Conservation (phyloP, 495 filamentous ascomycete genomes). For the Saxophila tyrrhenica region DNA sequence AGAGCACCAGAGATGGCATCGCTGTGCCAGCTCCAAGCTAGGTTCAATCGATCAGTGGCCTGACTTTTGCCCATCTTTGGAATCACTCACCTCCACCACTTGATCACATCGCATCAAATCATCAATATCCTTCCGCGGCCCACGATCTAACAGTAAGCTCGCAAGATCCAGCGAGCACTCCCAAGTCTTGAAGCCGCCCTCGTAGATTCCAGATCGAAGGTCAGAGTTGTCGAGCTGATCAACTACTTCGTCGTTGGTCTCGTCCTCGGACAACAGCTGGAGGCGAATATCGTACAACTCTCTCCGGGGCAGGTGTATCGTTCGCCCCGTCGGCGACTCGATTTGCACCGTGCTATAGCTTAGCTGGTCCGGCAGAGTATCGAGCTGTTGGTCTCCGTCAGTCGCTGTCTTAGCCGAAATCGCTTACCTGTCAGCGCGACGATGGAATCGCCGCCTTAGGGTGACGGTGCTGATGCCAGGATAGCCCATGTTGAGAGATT, state of each 20-base stretch:
- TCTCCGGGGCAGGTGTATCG: constrained; percentile 58
- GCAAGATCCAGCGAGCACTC: constrained; percentile 87
- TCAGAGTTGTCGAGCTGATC: constrained; percentile 65
- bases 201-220: constrained; percentile 81
- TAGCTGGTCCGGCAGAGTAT: constrained; percentile 63
- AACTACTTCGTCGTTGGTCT: constrained; percentile 20
- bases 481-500: no score
- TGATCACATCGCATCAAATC: constrained; percentile 36
- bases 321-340: constrained; percentile 33
- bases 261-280: constrained; percentile 84
- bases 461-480: neutral
- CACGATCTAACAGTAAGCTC: constrained; percentile 43
- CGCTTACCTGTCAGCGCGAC: no score
- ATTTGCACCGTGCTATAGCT: constrained; percentile 56
- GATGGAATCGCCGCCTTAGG: neutral
- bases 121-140: constrained; percentile 27
- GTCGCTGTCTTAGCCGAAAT: neutral
- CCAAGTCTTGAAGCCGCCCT: constrained; percentile 99
- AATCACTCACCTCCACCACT: constrained; percentile 60
- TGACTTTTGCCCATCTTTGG: neutral
- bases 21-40: constrained; percentile 89
- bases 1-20: constrained; percentile 66
- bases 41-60: neutral
- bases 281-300: constrained; percentile 90
- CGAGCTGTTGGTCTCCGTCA: constrained; percentile 48